These are phyloP conservation scores for Xanthoconium separans DNA, from an alignment of 1,284 basidiomycete species.

Conservation along the genomic window DNA sequence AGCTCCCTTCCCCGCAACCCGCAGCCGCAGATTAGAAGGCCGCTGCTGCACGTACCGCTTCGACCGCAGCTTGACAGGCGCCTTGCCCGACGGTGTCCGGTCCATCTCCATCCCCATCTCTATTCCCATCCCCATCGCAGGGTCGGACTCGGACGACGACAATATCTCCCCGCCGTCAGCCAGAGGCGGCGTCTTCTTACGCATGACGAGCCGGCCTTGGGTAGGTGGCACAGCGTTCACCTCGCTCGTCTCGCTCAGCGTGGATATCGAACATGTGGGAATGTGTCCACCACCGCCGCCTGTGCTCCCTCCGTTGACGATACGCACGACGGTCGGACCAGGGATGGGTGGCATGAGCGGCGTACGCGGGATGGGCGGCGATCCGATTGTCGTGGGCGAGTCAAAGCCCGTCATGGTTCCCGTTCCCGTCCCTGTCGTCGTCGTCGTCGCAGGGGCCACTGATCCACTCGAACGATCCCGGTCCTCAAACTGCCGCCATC, in stretches of 20 bases:
- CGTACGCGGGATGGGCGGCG: conserved; percentile 43
- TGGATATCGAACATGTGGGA: conserved; percentile 35
- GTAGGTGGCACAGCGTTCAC: conserved; percentile 15
- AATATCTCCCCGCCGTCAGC: conserved; percentile 35
- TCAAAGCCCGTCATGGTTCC: conserved; percentile 30
- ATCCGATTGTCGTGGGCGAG: conserved; percentile 41
- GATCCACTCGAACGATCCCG: not conserved
- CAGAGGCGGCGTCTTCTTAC: conserved; percentile 39
- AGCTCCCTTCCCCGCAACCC: not conserved
- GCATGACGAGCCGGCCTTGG: conserved; percentile 29
- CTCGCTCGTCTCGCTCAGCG: conserved; percentile 34
- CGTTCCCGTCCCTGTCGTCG: not conserved
- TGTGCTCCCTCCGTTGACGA: conserved; percentile 14
- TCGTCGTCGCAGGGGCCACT: not conserved
- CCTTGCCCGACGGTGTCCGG: conserved; percentile 36
- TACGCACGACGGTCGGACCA: conserved; percentile 14
- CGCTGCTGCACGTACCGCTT: conserved; percentile 48
- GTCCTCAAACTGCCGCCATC: conserved; percentile 34
- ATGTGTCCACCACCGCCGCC: conserved; percentile 14
- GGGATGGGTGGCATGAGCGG: conserved; percentile 30
- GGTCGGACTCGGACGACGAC: conserved; percentile 14
- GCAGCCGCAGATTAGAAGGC: conserved; percentile 42
- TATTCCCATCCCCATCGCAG: conserved; percentile 41
- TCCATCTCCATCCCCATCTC: conserved; percentile 17
- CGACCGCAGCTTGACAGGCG: conserved; percentile 42